A percentile compares a stretch with the other conserved stretches of the same genome.
phyloP scores from a whole-genome alignment of 2,329 filamentous ascomycete species.

The Hypoxylon sp. region DNA sequence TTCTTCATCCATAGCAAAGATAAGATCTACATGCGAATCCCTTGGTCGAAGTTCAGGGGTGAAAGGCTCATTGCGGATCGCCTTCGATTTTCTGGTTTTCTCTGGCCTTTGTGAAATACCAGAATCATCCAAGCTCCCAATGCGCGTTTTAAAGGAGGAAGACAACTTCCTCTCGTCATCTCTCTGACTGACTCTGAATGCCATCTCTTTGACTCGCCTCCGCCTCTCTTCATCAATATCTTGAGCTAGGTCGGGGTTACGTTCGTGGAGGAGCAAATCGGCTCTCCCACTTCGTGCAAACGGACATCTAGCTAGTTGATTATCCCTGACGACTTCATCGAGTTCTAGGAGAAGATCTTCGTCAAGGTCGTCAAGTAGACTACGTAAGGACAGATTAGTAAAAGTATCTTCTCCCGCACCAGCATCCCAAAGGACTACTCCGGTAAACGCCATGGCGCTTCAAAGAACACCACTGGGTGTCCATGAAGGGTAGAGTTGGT shows the following conservation, averaged over 20 bases:
- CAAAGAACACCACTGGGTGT: background rate
- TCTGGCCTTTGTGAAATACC: slow-evolving; percentile 58
- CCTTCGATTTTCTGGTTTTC: slow-evolving; percentile 60
- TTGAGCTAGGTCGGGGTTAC: slow-evolving; percentile 71
- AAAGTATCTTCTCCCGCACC: slow-evolving; percentile 9
- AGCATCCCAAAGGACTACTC: background rate
- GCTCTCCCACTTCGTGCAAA: slow-evolving; percentile 81
- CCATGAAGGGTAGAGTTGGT: background rate
- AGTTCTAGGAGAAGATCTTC: slow-evolving; percentile 84
- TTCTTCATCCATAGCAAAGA: slow-evolving; percentile 95
- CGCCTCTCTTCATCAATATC: slow-evolving; percentile 77
- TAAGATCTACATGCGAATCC: slow-evolving; percentile 79
- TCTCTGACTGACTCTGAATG: slow-evolving; percentile 71
- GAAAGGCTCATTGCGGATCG: slow-evolving; percentile 65
- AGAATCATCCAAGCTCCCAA: slow-evolving; percentile 75
- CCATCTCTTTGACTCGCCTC: slow-evolving; percentile 80
- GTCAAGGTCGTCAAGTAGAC: slow-evolving; percentile 84
- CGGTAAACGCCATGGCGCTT: background rate
- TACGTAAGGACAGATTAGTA: slow-evolving; percentile 54
- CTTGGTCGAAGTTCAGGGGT: slow-evolving; percentile 78
- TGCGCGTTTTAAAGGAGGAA: slow-evolving; percentile 69
- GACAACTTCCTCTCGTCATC: slow-evolving; percentile 74
- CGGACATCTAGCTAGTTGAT: slow-evolving; percentile 83
- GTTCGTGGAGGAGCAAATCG: slow-evolving; percentile 74
- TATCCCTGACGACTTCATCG: slow-evolving; percentile 81